Base-by-base conservation (phyloP, 768 basidiomycete species). In the Crucibulum laeve region DNA sequence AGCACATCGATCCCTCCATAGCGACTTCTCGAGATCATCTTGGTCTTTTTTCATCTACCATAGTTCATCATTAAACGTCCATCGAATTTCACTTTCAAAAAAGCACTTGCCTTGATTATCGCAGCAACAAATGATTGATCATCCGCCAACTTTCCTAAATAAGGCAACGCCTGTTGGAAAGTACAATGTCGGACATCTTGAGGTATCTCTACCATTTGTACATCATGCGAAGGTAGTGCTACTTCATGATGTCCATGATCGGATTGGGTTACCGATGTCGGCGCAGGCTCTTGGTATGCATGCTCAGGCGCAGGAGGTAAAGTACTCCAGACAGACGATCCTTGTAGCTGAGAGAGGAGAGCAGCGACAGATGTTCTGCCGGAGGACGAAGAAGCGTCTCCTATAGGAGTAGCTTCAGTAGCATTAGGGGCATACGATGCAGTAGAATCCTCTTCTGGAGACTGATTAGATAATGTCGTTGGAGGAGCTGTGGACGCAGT, bases 31-130 rank as follows among this genome's bases (percentile, higher is more conserved):
- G 25, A 91, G 66, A 18, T 70, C 67, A 43, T 80, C 69, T 63
- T 92, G 90, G 38, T 87, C 84, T 42, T 74, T 61, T 60, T 79
- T 85, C 54, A 92, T 67, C 89, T 89, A 54, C 17, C 42, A 22
- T 32, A 3, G 39, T 45, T 22, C 15, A 40, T 38, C 22, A 17
- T 26, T 28, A 37, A 18, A 44, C 25, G 26, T 42, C 19, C 35
- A 40, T 42, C 23, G 37, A 13, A 38, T 23, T 24, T 30, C 17
- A 19, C 23, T 43, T 32, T 19, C 11, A 39, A 18, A 5, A 25
- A n/a, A 4, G 25, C 33, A 47, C 53, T 37, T 62, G 85, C 87
- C 63, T 76, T 71, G 33, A 62, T 62, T 28, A 90, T 53, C 14
- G 70, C 56, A 19, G 67, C 55, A 26, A 82, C 60, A 45, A 88